Conservation (phyloP, 768 basidiomycete species). For the Boletellus sp. region DNA sequence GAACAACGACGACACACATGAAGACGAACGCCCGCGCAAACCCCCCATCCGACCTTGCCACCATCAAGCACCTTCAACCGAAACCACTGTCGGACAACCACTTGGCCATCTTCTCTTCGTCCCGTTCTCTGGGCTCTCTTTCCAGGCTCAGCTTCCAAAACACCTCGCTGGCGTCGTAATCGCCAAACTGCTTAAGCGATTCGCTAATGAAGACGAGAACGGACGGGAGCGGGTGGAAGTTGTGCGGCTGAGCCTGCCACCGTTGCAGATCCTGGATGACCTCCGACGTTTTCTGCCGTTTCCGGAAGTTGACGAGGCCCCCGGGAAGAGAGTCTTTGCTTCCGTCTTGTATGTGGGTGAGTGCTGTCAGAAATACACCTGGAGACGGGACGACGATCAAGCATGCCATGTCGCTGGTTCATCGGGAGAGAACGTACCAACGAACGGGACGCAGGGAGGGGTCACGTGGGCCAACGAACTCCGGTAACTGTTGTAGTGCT, state of each 20-base stretch:
- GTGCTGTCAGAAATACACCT: conserved; percentile 58
- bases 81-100: conserved; percentile 40
- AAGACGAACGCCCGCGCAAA: background rate
- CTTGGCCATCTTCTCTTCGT: conserved; percentile 47
- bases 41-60: background rate
- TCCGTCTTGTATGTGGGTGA: conserved; percentile 62
- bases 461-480: conserved; percentile 48
- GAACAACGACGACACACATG: background rate
- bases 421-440: conserved; percentile 41
- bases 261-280: conserved; percentile 55
- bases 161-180: conserved; percentile 31
- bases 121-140: conserved; percentile 53
- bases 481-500: conserved; percentile 66
- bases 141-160: conserved; percentile 47
- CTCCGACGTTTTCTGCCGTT: conserved; percentile 51
- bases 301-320: conserved; percentile 55
- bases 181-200: conserved; percentile 35
- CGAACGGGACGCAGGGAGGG: conserved; percentile 68
- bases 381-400: background rate
- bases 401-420: background rate
- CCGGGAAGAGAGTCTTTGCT: conserved; percentile 47
- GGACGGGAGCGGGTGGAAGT: conserved; percentile 42
- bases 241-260: conserved; percentile 54
- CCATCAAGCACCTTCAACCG: conserved; percentile 15
- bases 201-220: conserved; percentile 45